Evolutionary conservation across 2,329 filamentous ascomycete species (phyloP).

Genomic region (Fusarium chuoi): DNA sequence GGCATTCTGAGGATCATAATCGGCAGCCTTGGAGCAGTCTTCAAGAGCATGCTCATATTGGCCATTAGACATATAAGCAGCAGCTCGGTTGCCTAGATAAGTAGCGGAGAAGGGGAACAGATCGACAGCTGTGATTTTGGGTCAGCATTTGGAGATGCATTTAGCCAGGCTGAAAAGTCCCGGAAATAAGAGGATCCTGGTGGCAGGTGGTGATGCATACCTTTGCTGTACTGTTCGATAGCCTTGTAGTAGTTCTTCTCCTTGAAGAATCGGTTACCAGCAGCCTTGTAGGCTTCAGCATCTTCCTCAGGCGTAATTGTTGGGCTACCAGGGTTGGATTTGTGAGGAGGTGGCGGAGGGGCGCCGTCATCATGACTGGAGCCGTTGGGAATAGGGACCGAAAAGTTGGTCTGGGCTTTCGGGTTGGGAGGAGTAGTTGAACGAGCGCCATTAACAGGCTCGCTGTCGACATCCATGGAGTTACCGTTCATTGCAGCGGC

Average conservation of each 20-base stretch:
- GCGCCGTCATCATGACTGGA: slow-evolving; percentile 57
- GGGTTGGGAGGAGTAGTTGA: slow-evolving; percentile 62
- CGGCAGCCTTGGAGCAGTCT: slow-evolving; percentile 84
- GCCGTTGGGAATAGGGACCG: slow-evolving; percentile 64
- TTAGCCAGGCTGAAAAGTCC: not conserved
- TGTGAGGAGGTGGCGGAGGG: slow-evolving; percentile 78
- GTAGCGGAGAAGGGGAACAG: slow-evolving; percentile 86
- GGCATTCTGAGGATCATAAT: slow-evolving; percentile 84
- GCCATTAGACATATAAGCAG: slow-evolving; percentile 89
- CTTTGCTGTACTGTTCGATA: slow-evolving; percentile 94
- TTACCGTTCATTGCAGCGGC: slow-evolving; percentile 68
- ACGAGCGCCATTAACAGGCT: slow-evolving; percentile 60
- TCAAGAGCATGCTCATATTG: slow-evolving; percentile 83
- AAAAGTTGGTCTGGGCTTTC: slow-evolving; percentile 56
- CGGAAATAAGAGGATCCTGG: not conserved
- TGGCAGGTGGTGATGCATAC: slow-evolving; percentile 59
- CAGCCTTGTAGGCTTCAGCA: slow-evolving; percentile 89
- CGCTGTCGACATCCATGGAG: slow-evolving; percentile 82
- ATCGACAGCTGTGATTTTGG: slow-evolving; percentile 75
- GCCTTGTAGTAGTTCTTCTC: slow-evolving; percentile 88
- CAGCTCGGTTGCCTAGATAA: slow-evolving; percentile 94
- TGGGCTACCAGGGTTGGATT: slow-evolving; percentile 70
- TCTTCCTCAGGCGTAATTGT: slow-evolving; percentile 71
- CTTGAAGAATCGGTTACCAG: slow-evolving; percentile 97
- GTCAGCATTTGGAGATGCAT: slow-evolving; percentile 33